phyloP scores from a whole-genome alignment of 305 asterid species.

The Petunia hybrid region DNA sequence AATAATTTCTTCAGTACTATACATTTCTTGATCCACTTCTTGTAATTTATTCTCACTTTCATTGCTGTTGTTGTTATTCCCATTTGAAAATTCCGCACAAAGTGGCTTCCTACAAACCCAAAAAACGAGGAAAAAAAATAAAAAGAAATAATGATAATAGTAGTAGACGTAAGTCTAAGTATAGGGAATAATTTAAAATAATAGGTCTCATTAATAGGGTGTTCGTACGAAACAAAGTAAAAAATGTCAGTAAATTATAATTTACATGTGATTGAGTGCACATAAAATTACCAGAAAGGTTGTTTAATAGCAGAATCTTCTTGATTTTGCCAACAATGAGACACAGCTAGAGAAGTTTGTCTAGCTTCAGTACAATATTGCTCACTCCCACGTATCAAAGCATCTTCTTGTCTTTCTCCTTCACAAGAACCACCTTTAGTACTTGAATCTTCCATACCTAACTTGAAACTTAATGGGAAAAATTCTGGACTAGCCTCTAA shows the following conservation, averaged over 20 bases:
- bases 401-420: constrained; percentile 34
- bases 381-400: constrained; percentile 62
- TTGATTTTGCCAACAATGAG: constrained; percentile 65
- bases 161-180: too few relatives aligned
- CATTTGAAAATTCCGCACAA: constrained; percentile 14
- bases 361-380: constrained; percentile 51
- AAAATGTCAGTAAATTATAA: neutral
- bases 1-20: constrained; percentile 7
- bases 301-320: constrained; percentile 62
- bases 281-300: constrained; percentile 49
- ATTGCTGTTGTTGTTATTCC: constrained; percentile 12
- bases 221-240: neutral
- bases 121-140: neutral
- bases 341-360: constrained; percentile 53
- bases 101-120: constrained; percentile 38
- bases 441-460: constrained; percentile 45
- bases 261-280: constrained; percentile 39
- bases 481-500: neutral
- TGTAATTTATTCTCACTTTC: constrained; percentile 19
- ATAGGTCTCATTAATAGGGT: constrained; percentile 23
- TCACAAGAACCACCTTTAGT: neutral
- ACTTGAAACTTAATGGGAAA: constrained; percentile 59
- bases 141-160: neutral
- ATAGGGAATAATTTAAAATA: neutral
- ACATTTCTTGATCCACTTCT: constrained; percentile 10